Evolutionary conservation across 1,139 yeast genomes (phyloP), one percentile per base, ranked within the genome.

Genomic region (Yarrowia galli): DNA sequence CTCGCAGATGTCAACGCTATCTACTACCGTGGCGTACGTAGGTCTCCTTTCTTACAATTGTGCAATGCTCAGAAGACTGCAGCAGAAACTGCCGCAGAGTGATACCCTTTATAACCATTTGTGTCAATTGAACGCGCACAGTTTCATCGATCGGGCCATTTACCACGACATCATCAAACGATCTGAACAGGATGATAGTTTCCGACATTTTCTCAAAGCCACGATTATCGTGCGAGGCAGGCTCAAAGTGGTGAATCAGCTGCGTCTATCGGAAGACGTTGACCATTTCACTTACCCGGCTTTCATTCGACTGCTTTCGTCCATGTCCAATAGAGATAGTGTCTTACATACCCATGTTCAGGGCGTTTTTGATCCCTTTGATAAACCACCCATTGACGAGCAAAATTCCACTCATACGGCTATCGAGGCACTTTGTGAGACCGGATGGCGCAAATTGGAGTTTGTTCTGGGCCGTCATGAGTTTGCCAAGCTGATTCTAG

Each of bases 391-490:
- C 6, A 4, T 28, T 3, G 38, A 20, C 5, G 51, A 40, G 2
- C 5, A 4, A 16, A 40, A 23, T 16, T 22, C 60, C 16, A 22
- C 35, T 6, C 48, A 42, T 28, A 46, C 51, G 10, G 42, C 42
- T 1, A 20, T 43, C 3, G 64, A 58, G 12, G 64, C 51, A 9
- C 18, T 58, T 2, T 58, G 64, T 20, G 64, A 58, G 8, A 9
- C 32, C 12, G 20, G n/a, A 1, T 58, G 64, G 64, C 51, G 64
- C 12, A n/a, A 15, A n/a, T 18, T 58, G 32, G 64, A 20, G 46
- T 43, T 42, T 2, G 25, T 42, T 6, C 8, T 58, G 13, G 51
- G 64, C 28, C 13, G 64, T 13, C 5, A 43, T 4, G n/a, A 15
- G 49, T 58, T 58, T 43, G 28, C 64, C 5, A 20, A 28, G 25